Base-by-base conservation (phyloP, 2,329 filamentous ascomycete species). In the Pseudocercospora pini-densiflorae region DNA sequence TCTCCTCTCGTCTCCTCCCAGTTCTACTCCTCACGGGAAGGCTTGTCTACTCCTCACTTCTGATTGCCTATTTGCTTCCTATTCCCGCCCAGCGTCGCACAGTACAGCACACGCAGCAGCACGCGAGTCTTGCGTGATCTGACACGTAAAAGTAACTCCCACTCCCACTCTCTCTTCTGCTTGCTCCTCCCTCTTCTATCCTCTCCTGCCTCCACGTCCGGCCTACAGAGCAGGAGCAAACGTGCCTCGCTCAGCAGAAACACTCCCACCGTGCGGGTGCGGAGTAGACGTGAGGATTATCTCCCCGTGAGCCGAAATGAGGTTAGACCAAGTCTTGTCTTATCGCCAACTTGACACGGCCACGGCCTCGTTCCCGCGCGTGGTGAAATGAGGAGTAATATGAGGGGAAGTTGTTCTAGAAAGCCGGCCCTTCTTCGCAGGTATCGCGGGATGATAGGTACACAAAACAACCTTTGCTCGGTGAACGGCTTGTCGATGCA, bases 121-220 rank as follows among this genome's bases (percentile, higher is more conserved):
- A 16, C 19, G 40, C 40, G 14, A 16, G 40, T 16, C 29, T 45
- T 45, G 40, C 40, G 40, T 45, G 40, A 45, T 45, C 47, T 27
- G 29, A 29, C 49, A 55, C 12, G 23, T 29, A 55, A 16, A 55
- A 55, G 51, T 55, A 27, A 31, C 29, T 16, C 49, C 5, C 23
- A 16, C 49, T 27, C 24, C 12, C 40, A 45, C 51, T 29, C 23
- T n/a, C 23, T 9, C 53, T 29, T 19, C 19, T 31, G 23, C 23
- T 16, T 45, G 43, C 43, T 45, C 29, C 53, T 55, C 53, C 16
- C 27, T n/a, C 27, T 58, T 36, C 54, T 36, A 29, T 40, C 54
- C 54, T 58, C 54, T 58, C 23, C 19, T 40, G 33, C 21, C 54
- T 59, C 53, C 62, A 49, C 62, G 57, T 29, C 55, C 55, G 8